These are phyloP conservation scores for Boletus barrowsii DNA, from an alignment of 768 basidiomycete species.

Conservation along the genomic window DNA sequence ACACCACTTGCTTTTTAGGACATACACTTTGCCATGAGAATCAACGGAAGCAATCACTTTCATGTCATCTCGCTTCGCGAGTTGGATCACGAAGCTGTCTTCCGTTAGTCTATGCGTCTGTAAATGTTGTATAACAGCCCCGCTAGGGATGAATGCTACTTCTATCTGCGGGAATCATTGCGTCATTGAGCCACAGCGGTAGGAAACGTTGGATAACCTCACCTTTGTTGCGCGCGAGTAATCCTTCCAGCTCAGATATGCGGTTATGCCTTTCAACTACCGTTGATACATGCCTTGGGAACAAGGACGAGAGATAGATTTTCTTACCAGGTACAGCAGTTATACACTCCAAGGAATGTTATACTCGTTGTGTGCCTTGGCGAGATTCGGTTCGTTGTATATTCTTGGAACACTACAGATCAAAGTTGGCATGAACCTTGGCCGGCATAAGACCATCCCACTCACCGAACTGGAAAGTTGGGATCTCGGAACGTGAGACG, in stretches of 20 bases:
- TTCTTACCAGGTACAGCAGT: conserved; percentile 26
- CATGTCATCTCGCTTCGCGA: conserved; percentile 51
- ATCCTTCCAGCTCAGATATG: conserved; percentile 16
- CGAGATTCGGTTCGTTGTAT: background rate
- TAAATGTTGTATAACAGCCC: conserved; percentile 18
- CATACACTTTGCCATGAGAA: conserved; percentile 70
- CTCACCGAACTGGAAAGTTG: conserved; percentile 12
- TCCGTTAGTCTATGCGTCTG: background rate
- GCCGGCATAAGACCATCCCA: conserved; percentile 5
- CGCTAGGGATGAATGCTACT: conserved; percentile 47
- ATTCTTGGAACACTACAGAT: conserved; percentile 29
- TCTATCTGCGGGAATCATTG: conserved; percentile 37
- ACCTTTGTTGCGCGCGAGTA: conserved; percentile 19
- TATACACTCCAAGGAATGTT: conserved; percentile 27
- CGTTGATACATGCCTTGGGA: background rate
- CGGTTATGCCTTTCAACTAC: conserved; percentile 18
- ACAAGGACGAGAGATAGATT: conserved; percentile 1
- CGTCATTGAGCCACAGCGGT: background rate
- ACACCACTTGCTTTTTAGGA: too few relatives aligned
- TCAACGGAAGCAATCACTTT: conserved; percentile 61
- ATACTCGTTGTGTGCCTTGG: conserved; percentile 23
- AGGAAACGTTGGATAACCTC: background rate
- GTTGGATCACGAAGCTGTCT: conserved; percentile 45
- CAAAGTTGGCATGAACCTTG: conserved; percentile 11
- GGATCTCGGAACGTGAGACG: conserved; percentile 17